Base-by-base conservation (phyloP, 2,329 filamentous ascomycete genomes). In the Claviceps arundinis region DNA sequence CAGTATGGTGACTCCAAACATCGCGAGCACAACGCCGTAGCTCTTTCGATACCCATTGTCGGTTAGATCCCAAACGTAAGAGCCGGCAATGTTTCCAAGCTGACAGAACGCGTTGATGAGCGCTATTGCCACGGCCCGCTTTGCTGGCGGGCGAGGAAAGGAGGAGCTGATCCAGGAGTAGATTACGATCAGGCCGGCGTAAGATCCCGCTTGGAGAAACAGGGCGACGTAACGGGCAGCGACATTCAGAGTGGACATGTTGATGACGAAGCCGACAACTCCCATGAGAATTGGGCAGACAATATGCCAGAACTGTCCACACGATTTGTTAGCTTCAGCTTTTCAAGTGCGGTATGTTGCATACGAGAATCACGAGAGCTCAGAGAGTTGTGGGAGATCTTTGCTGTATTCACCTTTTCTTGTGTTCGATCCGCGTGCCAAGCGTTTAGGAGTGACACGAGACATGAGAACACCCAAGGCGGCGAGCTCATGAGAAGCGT, bases 21-120 rank as follows among this genome's bases (percentile, higher is more conserved):
- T 84, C 60, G 77, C 70, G 14, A 76, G 73, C 5, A 84, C 81
- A 52, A 84, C 80, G 4, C 78, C 80, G 58, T 84, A 84, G 55
- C 78, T 82, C 67, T 78, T 75, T 56, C 80, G 73, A 68, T 73
- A 84, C 0, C 81, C 81, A 55, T 83, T 74, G 0, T 73, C 78
- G 24, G 70, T 66, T 48, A 84, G 69, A 50, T 72, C 67, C 80
- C 80, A 84, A 3, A 84, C 80, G 58, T 84, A 84, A 0, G 74
- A 77, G 2, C 80, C 80, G 0, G 80, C 79, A 0, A 80, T 71
- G 59, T 79, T 80, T 50, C 77, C 77, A 2, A 80, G 68, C 66
- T 78, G 77, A 42, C 70, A 72, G 64, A 77, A 75, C 53, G 71
- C 77, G 61, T 81, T 81, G 68, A 81, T 75, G 62, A 81, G 71